A percentile compares a stretch with the other conserved stretches of the same genome.
These are phyloP conservation scores for Thamnidium elegans DNA, from an alignment of 192 early-diverging fungal species.

Conservation along the genomic window DNA sequence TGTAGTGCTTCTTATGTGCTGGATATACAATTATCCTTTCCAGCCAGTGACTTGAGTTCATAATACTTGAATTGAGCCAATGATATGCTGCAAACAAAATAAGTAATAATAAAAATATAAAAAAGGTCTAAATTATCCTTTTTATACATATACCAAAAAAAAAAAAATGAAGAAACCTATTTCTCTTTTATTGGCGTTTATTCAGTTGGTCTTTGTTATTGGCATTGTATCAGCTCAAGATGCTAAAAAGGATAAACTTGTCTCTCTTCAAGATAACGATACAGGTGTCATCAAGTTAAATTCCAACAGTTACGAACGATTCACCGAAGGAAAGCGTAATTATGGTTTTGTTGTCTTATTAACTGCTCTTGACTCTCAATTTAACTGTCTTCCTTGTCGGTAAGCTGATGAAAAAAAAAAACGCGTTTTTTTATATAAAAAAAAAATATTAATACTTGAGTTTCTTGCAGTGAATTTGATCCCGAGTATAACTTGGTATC, in stretches of 20 bases:
- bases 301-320: constrained; percentile 52
- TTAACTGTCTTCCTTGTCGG: constrained; percentile 74
- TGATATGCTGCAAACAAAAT: constrained; percentile 9
- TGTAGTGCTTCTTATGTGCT: no score
- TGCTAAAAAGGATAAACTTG: constrained; percentile 21
- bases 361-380: constrained; percentile 60
- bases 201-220: constrained; percentile 7
- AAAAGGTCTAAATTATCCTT: neutral
- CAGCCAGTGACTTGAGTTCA: no score
- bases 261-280: constrained; percentile 19
- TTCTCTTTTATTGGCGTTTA: constrained; percentile 6
- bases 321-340: constrained; percentile 61
- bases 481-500: constrained; percentile 64
- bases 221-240: constrained; percentile 18
- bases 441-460: neutral
- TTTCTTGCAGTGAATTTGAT: constrained; percentile 59
- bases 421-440: neutral
- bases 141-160: neutral
- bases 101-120: neutral
- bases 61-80: neutral
- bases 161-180: constrained; percentile 3
- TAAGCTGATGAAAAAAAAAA: constrained; percentile 30
- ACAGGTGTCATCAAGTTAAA: constrained; percentile 54
- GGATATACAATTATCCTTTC: no score
- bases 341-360: constrained; percentile 66